These are phyloP conservation scores for Neurospora sp. DNA, from an alignment of 495 filamentous ascomycete genomes.

Conservation along the genomic window DNA sequence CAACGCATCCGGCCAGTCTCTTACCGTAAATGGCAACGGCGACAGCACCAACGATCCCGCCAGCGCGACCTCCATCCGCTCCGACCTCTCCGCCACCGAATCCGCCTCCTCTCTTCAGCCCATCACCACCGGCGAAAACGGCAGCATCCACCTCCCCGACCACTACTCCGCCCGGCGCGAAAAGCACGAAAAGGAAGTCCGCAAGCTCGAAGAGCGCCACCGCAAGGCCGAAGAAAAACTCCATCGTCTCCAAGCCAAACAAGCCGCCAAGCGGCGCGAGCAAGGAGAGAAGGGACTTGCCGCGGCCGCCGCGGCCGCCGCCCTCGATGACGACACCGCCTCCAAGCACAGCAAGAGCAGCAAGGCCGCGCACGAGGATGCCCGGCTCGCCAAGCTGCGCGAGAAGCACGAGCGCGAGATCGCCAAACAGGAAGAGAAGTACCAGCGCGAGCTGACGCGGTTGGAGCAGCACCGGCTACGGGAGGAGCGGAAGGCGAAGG, in stretches of 20 bases:
- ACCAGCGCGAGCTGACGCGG: constrained; percentile 49
- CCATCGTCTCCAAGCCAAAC: constrained; percentile 36
- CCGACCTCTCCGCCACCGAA: constrained; percentile 10
- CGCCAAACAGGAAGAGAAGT: constrained; percentile 54
- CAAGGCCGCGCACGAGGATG: constrained; percentile 13
- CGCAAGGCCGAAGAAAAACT: constrained; percentile 62
- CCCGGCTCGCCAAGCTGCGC: constrained; percentile 34
- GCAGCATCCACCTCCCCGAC: neutral
- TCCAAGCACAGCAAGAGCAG: constrained; percentile 28
- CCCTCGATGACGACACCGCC: constrained; percentile 15
- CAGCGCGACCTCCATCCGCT: constrained; percentile 19
- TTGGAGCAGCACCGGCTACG: constrained; percentile 51
- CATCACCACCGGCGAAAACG: constrained; percentile 1
- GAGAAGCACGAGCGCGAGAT: constrained; percentile 52
- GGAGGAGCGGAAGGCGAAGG: constrained; percentile 51
- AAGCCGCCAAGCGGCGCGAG: constrained; percentile 23
- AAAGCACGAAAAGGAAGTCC: constrained; percentile 60
- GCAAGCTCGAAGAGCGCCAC: constrained; percentile 61
- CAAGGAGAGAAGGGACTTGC: neutral
- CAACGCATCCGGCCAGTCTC: constrained; percentile 9
- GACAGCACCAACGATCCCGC: constrained; percentile 12
- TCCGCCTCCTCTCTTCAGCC: constrained; percentile 7
- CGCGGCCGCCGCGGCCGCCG: neutral
- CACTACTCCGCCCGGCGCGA: constrained; percentile 10
- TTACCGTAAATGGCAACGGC: constrained; percentile 16